Evolutionary conservation across 2,329 filamentous ascomycete species (phyloP), one percentile per base, ranked within the genome.

Genomic region (Diaporthe caulivora): DNA sequence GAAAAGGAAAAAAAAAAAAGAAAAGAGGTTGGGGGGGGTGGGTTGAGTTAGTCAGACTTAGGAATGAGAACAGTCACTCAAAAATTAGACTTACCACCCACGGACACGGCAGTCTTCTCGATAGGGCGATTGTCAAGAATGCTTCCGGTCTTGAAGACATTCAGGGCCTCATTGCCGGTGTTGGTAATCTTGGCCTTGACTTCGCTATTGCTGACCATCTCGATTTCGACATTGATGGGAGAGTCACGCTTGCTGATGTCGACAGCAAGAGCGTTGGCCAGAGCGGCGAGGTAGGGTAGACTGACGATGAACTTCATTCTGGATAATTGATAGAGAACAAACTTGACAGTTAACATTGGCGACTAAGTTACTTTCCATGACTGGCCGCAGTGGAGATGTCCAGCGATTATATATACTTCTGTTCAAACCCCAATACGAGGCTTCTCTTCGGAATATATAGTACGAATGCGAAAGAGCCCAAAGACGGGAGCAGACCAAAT

Each of bases 181-280:
- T 90, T 90, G 76, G 86, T 89, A 73, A 90, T 83, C 60, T 82
- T 81, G 42, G 87, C 86, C 81, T 88, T 88, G 76, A 90, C 83
- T 72, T 82, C 83, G n/a, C 87, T 85, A 81, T 90, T 89, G 74
- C 85, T 85, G 29, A 84, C 79, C 77, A 85, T 81, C 79, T 86
- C 81, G 72, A 89, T 83, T 78, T 86, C 81, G 75, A 87, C 84
- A 26, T 84, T 81, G 70, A 87, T 79, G 72, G 85, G 83, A 75
- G 83, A 78, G 78, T 83, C 78, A 77, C 86, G 78, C 82, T 84
- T 70, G 68, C 55, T 58, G 68, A 70, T 58, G 53, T 47, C 54
- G 40, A 70, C 65, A 54, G 65, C 65, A 49, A 65, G 42, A 49
- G 60, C 60, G 29, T 42, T 42, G 49, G 65, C 65, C 74, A 83